phyloP scores from a whole-genome alignment of 805 yeast species.

The Candida coquimbonensis region DNA sequence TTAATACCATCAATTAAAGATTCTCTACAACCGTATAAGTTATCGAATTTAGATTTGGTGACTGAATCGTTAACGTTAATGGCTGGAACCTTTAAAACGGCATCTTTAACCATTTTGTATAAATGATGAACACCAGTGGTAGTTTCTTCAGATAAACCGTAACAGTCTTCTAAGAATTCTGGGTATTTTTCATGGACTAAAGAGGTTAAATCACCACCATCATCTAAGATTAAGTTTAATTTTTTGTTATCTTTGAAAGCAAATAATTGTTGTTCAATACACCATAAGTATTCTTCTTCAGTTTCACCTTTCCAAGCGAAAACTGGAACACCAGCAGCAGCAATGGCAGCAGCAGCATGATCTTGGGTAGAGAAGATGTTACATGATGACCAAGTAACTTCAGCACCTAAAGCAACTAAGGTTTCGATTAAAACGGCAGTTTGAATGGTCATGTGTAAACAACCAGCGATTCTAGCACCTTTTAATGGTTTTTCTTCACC shows the following conservation, averaged over 20 bases:
- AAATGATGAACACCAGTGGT: conserved; percentile 99
- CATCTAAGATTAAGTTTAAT: conserved; percentile 95
- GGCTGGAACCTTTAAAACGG: conserved; percentile 93
- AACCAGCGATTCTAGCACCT: conserved; percentile 98
- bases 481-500: conserved; percentile 89
- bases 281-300: conserved; percentile 99
- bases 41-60: conserved; percentile 98
- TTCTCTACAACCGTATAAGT: conserved; percentile 99
- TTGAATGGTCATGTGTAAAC: conserved; percentile 99
- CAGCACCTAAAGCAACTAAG: conserved; percentile 95
- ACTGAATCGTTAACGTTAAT: conserved; percentile 98
- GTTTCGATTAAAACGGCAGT: conserved; percentile 99
- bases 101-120: conserved; percentile 90
- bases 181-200: conserved; percentile 97
- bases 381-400: conserved; percentile 99
- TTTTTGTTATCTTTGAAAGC: conserved; percentile 94
- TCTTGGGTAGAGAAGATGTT: conserved; percentile 99
- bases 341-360: conserved; percentile 99
- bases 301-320: conserved; percentile 99
- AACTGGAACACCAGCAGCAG: conserved; percentile 98
- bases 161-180: conserved; percentile 92
- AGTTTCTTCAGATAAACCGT: conserved; percentile 97
- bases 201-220: conserved; percentile 98
- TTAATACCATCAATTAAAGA: conserved; percentile 97
- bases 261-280: conserved; percentile 97